Base-by-base conservation (phyloP, 305 asterid species). In the Ajuga reptans region DNA sequence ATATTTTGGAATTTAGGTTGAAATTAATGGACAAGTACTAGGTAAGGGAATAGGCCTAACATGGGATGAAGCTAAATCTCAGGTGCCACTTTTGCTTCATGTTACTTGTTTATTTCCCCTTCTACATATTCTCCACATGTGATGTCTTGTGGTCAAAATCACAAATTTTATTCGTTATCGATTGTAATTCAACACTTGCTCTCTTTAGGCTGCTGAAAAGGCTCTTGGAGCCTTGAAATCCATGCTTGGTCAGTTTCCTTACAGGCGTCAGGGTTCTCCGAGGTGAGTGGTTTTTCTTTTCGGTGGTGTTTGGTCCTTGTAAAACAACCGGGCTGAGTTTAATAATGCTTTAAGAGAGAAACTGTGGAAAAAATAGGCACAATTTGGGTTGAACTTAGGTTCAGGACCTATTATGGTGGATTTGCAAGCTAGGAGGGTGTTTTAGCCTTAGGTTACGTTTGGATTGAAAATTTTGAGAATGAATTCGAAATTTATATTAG, bases 61-160 rank as follows among this genome's bases (percentile, higher is more conserved):
- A 60, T 86, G 87, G 93, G 97, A 89, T 59, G 99, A 89, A 68
- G 99, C 99, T n/a, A 93, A 87, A 67, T 72, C 96, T 34, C 83
- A 91, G 96, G 97, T 91, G 79, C 62, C 54, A 6, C 15, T 3
- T 52, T 49, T 55, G 56, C 14, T 43, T 17, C 37, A 5, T 42
- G 8, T 47, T 21, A 78, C 57, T 65, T 76, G 47, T 53, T 49
- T 68, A 69, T 45, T 66, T 60, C 10, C 50, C 62, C 29, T 46
- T 52, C 4, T 57, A 39, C 27, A 54, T 56, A 14, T 49, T 66
- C 33, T 27, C 56, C n/a, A 6, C 29, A 18, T 37, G 59, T n/a
- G 15, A 24, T 15, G 4, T 74, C 57, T 60, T 36, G 18, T 27
- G 50, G 18, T 73, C 36, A 15, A 29, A 64, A 18, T 51, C 37